A percentile compares a stretch with the other conserved stretches of the same genome.
Conservation (phyloP, 495 filamentous ascomycete species). For the Pseudevernia furfuracea region DNA sequence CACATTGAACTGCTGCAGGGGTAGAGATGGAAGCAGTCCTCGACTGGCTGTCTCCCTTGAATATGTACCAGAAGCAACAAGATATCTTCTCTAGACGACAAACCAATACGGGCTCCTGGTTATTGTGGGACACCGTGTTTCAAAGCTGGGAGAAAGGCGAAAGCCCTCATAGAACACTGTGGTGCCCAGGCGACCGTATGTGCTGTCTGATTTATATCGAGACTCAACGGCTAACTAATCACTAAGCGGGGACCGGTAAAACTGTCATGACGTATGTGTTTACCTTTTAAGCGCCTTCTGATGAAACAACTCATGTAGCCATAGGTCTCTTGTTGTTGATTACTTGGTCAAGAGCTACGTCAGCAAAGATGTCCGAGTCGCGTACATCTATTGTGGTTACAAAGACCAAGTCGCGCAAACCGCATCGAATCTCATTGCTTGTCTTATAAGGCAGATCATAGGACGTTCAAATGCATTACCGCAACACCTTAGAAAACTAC, state of each 20-base stretch:
- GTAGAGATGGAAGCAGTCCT: neutral
- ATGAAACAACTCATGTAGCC: neutral
- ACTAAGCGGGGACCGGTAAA: conserved; percentile 12
- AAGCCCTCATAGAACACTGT: conserved; percentile 5
- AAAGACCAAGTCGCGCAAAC: conserved; percentile 28
- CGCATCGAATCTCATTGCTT: conserved; percentile 20
- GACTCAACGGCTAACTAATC: no score
- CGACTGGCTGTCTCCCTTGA: conserved; percentile 11
- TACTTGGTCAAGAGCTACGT: conserved; percentile 25
- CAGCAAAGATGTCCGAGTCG: conserved; percentile 18
- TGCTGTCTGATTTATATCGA: neutral
- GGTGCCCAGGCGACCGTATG: conserved; percentile 11
- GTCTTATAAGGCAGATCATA: conserved; percentile 30
- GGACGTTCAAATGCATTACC: neutral
- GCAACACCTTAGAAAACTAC: neutral
- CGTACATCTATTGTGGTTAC: conserved; percentile 32
- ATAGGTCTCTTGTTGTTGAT: conserved; percentile 32
- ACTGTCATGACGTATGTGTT: conserved; percentile 7
- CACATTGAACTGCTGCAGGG: neutral
- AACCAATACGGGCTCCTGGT: neutral
- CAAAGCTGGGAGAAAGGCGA: conserved; percentile 1
- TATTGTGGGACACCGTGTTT: neutral
- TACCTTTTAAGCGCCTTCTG: neutral
- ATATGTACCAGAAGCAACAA: conserved; percentile 12
- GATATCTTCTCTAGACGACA: conserved; percentile 7